Conservation (phyloP, 306 rosid species). For the Trifolium dubium region DNA sequence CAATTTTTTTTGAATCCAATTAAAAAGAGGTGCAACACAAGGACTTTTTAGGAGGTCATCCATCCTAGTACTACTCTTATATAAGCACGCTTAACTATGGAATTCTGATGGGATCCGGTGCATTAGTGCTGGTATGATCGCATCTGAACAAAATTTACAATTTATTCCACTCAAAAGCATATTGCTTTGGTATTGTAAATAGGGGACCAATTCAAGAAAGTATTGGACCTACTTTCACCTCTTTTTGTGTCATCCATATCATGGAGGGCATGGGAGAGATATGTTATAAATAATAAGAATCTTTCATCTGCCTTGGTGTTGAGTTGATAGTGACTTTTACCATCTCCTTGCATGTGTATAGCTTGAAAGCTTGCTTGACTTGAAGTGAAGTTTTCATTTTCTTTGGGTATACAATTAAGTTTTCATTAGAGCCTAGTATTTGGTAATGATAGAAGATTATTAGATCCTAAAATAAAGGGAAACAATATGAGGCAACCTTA, state of each 20-base stretch:
- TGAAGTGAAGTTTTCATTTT: slow-evolving; percentile 4
- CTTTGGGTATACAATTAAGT: neutral
- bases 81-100: too few relatives aligned
- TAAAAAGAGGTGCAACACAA: too few relatives aligned
- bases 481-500: neutral
- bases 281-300: slow-evolving; percentile 10
- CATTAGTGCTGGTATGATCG: too few relatives aligned
- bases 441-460: neutral
- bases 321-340: slow-evolving; percentile 26
- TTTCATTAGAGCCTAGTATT: slow-evolving; percentile 12
- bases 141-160: too few relatives aligned
- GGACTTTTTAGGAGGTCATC: too few relatives aligned
- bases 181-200: slow-evolving; percentile 40
- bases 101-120: too few relatives aligned
- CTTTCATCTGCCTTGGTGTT: slow-evolving; percentile 12
- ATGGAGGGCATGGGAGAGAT: slow-evolving; percentile 8
- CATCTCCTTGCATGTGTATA: slow-evolving; percentile 20
- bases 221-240: slow-evolving; percentile 30
- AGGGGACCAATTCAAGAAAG: slow-evolving; percentile 43
- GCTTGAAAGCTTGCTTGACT: neutral
- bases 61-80: too few relatives aligned
- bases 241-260: slow-evolving; percentile 33
- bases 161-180: neutral
- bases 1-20: too few relatives aligned
- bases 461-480: slow-evolving; percentile 14